Evolutionary conservation across 129 eudicot genomes (phyloP).

Genomic region (Deinandra increscens): DNA sequence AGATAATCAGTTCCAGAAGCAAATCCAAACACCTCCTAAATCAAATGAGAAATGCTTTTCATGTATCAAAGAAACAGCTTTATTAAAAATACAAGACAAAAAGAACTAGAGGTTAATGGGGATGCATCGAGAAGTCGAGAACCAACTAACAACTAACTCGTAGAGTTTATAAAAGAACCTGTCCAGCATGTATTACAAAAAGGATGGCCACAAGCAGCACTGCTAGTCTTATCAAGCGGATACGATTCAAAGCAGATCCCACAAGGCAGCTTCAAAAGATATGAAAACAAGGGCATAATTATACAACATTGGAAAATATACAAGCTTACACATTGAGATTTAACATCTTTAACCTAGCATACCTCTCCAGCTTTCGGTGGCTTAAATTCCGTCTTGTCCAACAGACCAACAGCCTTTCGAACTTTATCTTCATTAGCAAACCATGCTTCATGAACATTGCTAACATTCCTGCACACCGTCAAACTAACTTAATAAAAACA

Average conservation of each 20-base stretch:
- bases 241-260: conserved; percentile 83
- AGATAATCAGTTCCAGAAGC: not conserved
- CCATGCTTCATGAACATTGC: conserved; percentile 86
- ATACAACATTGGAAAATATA: not conserved
- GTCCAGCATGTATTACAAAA: conserved; percentile 82
- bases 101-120: not conserved
- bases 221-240: conserved; percentile 38
- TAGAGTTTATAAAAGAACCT: conserved; percentile 44
- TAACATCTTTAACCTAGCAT: conserved; percentile 20
- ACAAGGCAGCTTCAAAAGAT: conserved; percentile 61
- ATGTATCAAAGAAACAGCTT: conserved; percentile 1
- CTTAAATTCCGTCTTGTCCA: conserved; percentile 43
- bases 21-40: conserved; percentile 6
- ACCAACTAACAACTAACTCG: not conserved
- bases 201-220: conserved; percentile 83
- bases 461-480: conserved; percentile 58
- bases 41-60: not conserved
- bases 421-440: conserved; percentile 91
- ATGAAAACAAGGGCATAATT: not conserved
- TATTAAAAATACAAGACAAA: not conserved
- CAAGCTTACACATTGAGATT: not conserved
- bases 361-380: conserved; percentile 54
- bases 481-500: not conserved
- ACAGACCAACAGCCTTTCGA: conserved; percentile 72
- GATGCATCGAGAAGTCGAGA: not conserved